Base-by-base conservation (phyloP, 192 early-diverging fungal species). In the Linnemannia hyalina region DNA sequence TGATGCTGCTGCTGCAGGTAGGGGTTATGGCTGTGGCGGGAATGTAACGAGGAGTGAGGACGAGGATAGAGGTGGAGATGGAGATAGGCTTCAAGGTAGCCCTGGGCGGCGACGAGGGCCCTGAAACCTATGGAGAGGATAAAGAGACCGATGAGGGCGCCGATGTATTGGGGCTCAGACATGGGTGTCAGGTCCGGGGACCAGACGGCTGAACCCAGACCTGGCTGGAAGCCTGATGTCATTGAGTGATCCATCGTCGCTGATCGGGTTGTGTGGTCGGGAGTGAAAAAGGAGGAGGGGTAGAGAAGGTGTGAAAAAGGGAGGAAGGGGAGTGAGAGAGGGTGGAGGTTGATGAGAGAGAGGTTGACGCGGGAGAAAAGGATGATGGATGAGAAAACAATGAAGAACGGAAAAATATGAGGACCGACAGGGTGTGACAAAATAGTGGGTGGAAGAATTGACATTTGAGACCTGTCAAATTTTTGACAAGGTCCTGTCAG, bases 161-260 rank as follows among this genome's bases (percentile, higher is more conserved):
- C 91, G 63, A 90, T 89, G 26, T 89, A 90, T 35, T 88, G 81
- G 38, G 83, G 73, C 69, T 92, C 91, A 1, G 87, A 85, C n/a
- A 29, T 68, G 6, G 91, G 91, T 13, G 88, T 80, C 80, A 88
- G 88, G 23, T 52, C 75, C 11, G 84, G 76, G 4, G 89, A 85
- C 88, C 89, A 92, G 35, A 92, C 52, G n/a, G 85, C 73, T 32
- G 88, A 86, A 20, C 89, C 88, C 47, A 74, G 68, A 18, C 78
- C 77, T 16, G 83, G 52, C 22, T 83, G 76, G 52, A 91, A 91
- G 11, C 83, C 83, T 8, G 44, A 22, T 4, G 78, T 18, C 78
- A 80, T 80, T 13, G 77, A 72, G 55, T 72, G 72, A 47, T 80
- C 68, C 68, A 77, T 85, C 23, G 42, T 75, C 6, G 11, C 2